A percentile compares a stretch with the other conserved stretches of the same genome.
Conservation (phyloP, 169 alveolate species). For the Theileria parva region DNA sequence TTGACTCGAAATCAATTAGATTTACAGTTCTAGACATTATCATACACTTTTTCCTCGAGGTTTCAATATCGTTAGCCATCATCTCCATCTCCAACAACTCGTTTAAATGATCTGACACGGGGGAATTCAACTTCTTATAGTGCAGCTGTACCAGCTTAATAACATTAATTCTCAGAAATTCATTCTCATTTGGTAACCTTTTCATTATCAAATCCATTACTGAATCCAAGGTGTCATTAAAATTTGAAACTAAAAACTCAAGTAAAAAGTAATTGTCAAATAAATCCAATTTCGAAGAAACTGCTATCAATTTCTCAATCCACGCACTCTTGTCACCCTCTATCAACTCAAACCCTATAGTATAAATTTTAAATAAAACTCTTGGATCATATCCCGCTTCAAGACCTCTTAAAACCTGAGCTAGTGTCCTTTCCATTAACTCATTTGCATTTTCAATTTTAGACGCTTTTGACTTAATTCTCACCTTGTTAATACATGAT, state of each 20-base stretch:
- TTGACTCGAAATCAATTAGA: neutral
- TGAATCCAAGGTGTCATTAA: neutral
- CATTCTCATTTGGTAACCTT: conserved; percentile 2
- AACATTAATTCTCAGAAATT: neutral
- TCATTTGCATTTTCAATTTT: conserved; percentile 7
- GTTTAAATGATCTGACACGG: neutral
- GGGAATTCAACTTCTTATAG: neutral
- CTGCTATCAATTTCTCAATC: neutral
- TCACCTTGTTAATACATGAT: conserved; percentile 18
- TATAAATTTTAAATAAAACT: neutral
- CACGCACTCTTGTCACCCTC: neutral
- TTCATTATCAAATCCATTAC: neutral
- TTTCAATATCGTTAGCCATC: conserved; percentile 27
- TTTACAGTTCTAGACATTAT: conserved; percentile 35
- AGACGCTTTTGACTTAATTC: conserved; percentile 28
- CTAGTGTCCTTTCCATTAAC: neutral
- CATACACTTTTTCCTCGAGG: conserved; percentile 35
- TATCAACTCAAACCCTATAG: neutral
- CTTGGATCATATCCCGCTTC: neutral
- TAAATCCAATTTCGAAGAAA: neutral
- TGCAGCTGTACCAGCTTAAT: conserved; percentile 20
- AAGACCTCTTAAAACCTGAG: conserved; percentile 13
- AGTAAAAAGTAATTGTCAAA: conserved; percentile 5
- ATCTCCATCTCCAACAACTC: conserved; percentile 40
- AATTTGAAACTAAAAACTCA: conserved; percentile 7